Percentiles rank a stretch among this genome's conserved stretches.
phyloP scores from a whole-genome alignment of 1,284 basidiomycete genomes.

The Lentinus polychrous region DNA sequence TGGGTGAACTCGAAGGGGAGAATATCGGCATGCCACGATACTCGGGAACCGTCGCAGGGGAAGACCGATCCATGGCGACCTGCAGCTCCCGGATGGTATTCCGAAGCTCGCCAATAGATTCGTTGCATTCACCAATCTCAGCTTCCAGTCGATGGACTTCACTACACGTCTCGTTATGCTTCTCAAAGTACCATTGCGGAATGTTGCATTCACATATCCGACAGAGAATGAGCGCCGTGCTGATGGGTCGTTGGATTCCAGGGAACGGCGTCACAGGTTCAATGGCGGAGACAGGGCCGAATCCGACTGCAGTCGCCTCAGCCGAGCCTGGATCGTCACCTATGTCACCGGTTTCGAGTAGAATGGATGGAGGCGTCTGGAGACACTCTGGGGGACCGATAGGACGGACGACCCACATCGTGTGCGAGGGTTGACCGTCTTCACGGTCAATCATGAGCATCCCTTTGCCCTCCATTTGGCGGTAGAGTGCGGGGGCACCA shows the following conservation, averaged over 20 bases:
- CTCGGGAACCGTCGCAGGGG: constrained; percentile 56
- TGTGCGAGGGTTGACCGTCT: constrained; percentile 83
- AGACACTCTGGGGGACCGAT: constrained; percentile 64
- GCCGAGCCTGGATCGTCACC: constrained; percentile 35
- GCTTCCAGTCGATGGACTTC: constrained; percentile 96
- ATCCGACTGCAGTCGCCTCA: constrained; percentile 24
- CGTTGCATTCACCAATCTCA: constrained; percentile 91
- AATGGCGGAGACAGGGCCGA: constrained; percentile 23
- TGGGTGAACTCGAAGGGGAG: constrained; percentile 60
- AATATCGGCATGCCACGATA: constrained; percentile 88
- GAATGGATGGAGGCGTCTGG: constrained; percentile 48
- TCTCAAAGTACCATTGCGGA: constrained; percentile 99
- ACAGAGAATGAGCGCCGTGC: constrained; percentile 86
- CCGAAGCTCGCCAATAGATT: constrained; percentile 81
- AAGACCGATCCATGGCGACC: constrained; percentile 56
- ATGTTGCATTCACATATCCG: constrained; percentile 97
- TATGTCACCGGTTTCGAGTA: constrained; percentile 50
- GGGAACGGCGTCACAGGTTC: constrained; percentile 65
- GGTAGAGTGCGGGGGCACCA: constrained; percentile 53
- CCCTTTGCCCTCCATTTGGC: constrained; percentile 94
- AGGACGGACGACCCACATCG: constrained; percentile 99
- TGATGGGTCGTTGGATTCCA: constrained; percentile 62
- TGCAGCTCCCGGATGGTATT: constrained; percentile 76
- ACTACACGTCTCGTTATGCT: constrained; percentile 98
- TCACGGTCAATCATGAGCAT: constrained; percentile 97